Evolutionary conservation across 106 monocot genomes (phyloP).

Genomic region (Dendrobium chrysotoxum): DNA sequence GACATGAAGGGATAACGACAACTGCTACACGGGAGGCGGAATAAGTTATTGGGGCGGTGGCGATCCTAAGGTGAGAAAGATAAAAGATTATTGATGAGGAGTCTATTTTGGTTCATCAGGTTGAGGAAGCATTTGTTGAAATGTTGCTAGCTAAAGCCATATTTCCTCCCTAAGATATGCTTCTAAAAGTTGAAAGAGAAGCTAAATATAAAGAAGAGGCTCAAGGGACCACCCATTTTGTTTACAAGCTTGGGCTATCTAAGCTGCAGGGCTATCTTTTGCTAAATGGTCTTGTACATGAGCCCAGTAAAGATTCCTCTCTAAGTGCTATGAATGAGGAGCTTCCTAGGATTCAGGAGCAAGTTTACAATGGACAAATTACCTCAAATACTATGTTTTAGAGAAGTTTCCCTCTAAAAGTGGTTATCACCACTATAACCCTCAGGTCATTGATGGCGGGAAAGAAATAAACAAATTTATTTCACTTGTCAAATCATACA

Average conservation of each 20-base stretch:
- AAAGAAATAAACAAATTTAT: constrained; percentile 53
- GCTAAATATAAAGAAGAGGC: constrained; percentile 43
- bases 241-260: constrained; percentile 76
- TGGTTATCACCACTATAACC: constrained; percentile 71
- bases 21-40: too few species aligned
- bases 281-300: constrained; percentile 91
- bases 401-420: constrained; percentile 78
- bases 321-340: constrained; percentile 94
- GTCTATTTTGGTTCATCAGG: constrained; percentile 55
- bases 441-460: constrained; percentile 67
- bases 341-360: constrained; percentile 81
- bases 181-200: constrained; percentile 63
- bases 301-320: constrained; percentile 63
- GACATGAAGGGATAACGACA: too few species aligned
- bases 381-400: constrained; percentile 70
- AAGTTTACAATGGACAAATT: constrained; percentile 88
- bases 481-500: constrained; percentile 51
- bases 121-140: constrained; percentile 92
- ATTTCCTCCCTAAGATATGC: constrained; percentile 71
- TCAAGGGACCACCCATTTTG: constrained; percentile 67
- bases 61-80: constrained; percentile 35
- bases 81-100: constrained; percentile 56
- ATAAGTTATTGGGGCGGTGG: too few species aligned
- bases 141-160: constrained; percentile 60
- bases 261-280: constrained; percentile 57